Percentiles rank a stretch among this genome's conserved stretches.
Evolutionary conservation across 2,329 filamentous ascomycete genomes (phyloP).

Genomic region (Fusarium nygamai): DNA sequence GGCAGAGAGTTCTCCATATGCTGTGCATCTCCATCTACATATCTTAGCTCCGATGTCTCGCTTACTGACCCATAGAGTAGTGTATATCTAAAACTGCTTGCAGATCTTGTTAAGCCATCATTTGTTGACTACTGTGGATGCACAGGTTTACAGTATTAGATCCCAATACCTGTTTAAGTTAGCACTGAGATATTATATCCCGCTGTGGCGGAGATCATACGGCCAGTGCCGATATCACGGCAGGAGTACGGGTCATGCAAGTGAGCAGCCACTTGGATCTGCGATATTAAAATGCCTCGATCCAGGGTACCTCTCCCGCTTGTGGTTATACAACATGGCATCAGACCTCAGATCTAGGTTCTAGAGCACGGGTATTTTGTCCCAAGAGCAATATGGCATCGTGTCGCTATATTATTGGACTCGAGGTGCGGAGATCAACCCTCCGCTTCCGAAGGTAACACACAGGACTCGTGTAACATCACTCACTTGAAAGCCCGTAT

Average conservation of each 20-base stretch:
- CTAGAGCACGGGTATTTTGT: neutral
- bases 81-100: neutral
- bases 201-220: neutral
- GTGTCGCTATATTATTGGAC: neutral
- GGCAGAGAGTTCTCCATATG: neutral
- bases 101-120: neutral
- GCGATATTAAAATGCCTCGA: neutral
- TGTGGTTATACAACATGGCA: neutral
- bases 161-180: neutral
- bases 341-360: neutral
- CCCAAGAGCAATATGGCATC: no score
- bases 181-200: neutral
- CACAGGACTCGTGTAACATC: neutral
- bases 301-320: neutral
- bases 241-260: neutral
- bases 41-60: neutral
- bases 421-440: neutral
- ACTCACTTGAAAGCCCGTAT: neutral
- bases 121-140: neutral
- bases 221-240: neutral
- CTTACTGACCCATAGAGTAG: neutral
- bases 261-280: neutral
- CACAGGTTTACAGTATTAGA: neutral
- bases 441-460: neutral
- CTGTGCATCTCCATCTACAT: neutral